Conservation (phyloP, 768 basidiomycete genomes). For the Tylopilus rubrobrunneus region DNA sequence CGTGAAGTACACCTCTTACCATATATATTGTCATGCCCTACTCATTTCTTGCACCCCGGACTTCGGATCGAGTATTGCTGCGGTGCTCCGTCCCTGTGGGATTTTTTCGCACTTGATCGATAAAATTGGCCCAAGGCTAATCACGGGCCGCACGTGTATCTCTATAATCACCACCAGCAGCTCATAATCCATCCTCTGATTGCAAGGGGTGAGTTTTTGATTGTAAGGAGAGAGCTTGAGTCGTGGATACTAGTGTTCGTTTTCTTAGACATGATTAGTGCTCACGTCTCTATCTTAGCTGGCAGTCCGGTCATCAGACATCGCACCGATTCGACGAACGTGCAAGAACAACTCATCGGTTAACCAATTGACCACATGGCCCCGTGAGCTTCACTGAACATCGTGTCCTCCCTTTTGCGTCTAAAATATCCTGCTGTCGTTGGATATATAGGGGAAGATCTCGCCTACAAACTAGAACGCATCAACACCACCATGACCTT, state of each 20-base stretch:
- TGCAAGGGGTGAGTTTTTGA: not conserved
- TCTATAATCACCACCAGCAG: not conserved
- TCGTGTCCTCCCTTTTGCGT: not conserved
- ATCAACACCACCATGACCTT: slow-evolving; percentile 12
- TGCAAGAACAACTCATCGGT: not conserved
- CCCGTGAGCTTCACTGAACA: not conserved
- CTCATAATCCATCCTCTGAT: not conserved
- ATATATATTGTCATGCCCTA: no score
- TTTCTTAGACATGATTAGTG: not conserved
- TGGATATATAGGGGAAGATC: slow-evolving; percentile 4
- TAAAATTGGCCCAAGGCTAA: not conserved
- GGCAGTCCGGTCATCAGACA: not conserved
- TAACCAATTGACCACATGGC: not conserved
- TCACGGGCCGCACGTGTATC: not conserved
- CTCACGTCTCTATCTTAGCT: not conserved
- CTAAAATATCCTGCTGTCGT: not conserved
- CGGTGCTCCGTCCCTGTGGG: not conserved
- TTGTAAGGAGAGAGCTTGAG: not conserved
- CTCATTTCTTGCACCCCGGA: not conserved
- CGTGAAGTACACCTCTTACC: no score
- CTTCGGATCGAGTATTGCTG: not conserved
- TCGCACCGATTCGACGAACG: slow-evolving; percentile 11
- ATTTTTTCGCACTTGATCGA: not conserved
- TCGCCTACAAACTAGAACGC: not conserved
- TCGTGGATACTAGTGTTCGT: not conserved